These are phyloP conservation scores for Penicillium sp. DNA, from an alignment of 2,329 filamentous ascomycete genomes.

Conservation along the genomic window DNA sequence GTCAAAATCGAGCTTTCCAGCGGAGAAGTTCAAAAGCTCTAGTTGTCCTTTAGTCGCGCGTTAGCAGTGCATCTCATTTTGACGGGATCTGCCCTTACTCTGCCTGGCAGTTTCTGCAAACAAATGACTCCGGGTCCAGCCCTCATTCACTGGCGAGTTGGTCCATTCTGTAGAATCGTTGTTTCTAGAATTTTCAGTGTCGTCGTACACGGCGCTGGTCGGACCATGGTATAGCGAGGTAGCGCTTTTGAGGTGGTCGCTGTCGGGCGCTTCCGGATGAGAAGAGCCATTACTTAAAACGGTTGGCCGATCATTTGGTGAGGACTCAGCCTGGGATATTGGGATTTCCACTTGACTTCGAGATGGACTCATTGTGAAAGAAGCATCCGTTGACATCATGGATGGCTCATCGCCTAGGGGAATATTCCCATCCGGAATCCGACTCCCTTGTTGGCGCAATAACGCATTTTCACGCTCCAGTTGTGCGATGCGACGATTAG, in stretches of 20 bases:
- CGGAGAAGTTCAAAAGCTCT: conserved; percentile 50
- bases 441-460: conserved; percentile 17
- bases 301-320: conserved; percentile 9
- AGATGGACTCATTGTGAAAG: conserved; percentile 8
- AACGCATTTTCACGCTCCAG: conserved; percentile 26
- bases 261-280: conserved; percentile 21
- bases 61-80: neutral
- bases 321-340: conserved; percentile 3
- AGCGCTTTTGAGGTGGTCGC: conserved; percentile 11
- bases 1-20: conserved; percentile 56
- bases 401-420: neutral
- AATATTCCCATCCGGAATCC: neutral
- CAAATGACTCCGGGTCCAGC: conserved; percentile 22
- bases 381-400: conserved; percentile 3
- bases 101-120: conserved; percentile 27
- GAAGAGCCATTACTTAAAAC: conserved; percentile 11
- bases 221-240: conserved; percentile 24
- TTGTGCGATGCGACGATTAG: conserved; percentile 28
- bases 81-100: conserved; percentile 9
- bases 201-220: conserved; percentile 26
- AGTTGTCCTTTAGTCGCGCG: conserved; percentile 41
- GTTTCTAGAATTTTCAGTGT: conserved; percentile 11
- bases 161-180: conserved; percentile 3
- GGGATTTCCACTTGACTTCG: conserved; percentile 1
- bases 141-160: conserved; percentile 8